These are phyloP conservation scores for Phytopythium cucurbitacearum DNA, from an alignment of 352 stramenopile species.

Conservation along the genomic window DNA sequence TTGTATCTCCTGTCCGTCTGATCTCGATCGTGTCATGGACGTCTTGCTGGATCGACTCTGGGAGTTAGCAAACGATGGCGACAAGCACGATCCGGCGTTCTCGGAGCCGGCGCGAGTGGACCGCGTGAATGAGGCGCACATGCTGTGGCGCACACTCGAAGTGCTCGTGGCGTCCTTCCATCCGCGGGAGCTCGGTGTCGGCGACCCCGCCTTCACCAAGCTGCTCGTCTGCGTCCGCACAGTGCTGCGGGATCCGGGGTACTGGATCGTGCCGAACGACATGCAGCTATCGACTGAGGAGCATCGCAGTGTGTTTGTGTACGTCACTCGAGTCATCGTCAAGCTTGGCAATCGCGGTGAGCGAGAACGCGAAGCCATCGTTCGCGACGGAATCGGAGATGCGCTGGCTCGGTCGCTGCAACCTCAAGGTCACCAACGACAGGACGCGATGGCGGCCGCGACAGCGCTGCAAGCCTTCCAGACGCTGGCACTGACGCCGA, in stretches of 20 bases:
- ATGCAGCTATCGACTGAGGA: conserved; percentile 7
- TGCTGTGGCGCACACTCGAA: conserved; percentile 52
- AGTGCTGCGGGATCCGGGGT: conserved; percentile 21
- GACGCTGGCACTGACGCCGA: conserved; percentile 35
- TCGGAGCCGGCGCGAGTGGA: conserved; percentile 9
- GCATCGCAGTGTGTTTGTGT: conserved; percentile 28
- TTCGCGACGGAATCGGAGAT: conserved; percentile 30
- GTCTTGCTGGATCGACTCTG: conserved; percentile 36
- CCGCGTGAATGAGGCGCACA: conserved; percentile 31
- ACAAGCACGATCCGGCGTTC: neutral
- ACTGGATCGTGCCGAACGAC: conserved; percentile 14
- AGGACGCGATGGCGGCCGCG: conserved; percentile 10
- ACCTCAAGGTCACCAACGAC: neutral
- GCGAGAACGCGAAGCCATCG: conserved; percentile 38
- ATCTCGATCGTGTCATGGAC: conserved; percentile 18
- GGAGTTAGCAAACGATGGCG: conserved; percentile 27
- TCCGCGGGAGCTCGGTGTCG: conserved; percentile 24
- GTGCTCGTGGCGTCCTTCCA: conserved; percentile 33
- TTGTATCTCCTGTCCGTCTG: too few relatives aligned
- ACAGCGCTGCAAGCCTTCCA: conserved; percentile 45
- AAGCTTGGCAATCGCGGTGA: conserved; percentile 44
- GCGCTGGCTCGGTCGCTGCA: conserved; percentile 28
- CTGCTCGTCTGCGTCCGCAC: conserved; percentile 30
- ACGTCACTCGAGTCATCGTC: conserved; percentile 32
- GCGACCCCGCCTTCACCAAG: conserved; percentile 34